Percentiles rank a stretch among this genome's conserved stretches.
phyloP scores from a whole-genome alignment of 176 grass and related monocot genomes.

The Oryza glumipatula region DNA sequence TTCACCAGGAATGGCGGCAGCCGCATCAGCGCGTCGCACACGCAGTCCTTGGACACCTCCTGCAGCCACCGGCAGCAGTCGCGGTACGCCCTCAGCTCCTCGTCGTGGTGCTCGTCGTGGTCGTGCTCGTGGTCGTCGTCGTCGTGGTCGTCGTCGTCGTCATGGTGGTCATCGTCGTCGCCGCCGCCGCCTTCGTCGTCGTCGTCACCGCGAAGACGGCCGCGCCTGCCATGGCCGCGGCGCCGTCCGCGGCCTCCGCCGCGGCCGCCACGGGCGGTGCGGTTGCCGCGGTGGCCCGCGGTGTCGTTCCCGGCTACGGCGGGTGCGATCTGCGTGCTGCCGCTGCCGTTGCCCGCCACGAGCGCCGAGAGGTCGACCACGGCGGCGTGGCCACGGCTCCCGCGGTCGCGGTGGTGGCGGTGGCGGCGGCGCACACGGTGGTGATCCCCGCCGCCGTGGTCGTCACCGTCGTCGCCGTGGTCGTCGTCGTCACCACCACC shows the following conservation, averaged over 20 bases:
- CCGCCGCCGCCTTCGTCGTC: conserved; percentile 14
- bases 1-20: conserved; percentile 79
- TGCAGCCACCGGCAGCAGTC: conserved; percentile 86
- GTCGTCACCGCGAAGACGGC: conserved; percentile 22
- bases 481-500: neutral
- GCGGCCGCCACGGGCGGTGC: neutral
- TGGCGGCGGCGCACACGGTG: neutral
- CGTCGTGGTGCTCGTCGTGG: conserved; percentile 42
- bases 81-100: conserved; percentile 56
- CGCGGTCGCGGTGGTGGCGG: neutral
- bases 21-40: conserved; percentile 71
- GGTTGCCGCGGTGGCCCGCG: conserved; percentile 36
- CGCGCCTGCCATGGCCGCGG: neutral
- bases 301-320: conserved; percentile 23
- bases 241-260: conserved; percentile 14
- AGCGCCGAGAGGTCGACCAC: conserved; percentile 2
- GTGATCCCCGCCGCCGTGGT: neutral
- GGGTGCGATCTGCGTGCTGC: neutral
- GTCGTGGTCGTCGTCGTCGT: neutral
- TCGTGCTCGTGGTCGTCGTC: neutral
- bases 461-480: neutral
- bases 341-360: conserved; percentile 30
- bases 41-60: conserved; percentile 80
- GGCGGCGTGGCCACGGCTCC: conserved; percentile 4
- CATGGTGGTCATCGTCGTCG: neutral